These are phyloP conservation scores for Pyricularia grisea DNA, from an alignment of 2,329 filamentous ascomycete species.

Conservation along the genomic window DNA sequence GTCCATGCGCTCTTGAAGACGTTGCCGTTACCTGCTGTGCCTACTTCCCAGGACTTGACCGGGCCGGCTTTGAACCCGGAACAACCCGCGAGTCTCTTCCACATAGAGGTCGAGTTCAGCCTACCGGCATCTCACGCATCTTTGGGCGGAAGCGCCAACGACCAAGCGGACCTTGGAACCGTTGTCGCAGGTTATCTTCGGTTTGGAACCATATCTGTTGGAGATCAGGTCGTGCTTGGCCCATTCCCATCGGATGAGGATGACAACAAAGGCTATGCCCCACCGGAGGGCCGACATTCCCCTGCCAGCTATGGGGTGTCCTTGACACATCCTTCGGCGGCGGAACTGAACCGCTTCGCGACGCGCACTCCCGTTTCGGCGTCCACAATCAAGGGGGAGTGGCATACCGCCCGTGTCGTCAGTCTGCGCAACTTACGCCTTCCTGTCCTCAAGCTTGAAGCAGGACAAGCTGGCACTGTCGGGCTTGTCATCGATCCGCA, in stretches of 20 bases:
- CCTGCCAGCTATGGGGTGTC: constrained; percentile 39
- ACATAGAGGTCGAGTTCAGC: constrained; percentile 84
- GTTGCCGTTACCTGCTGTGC: constrained; percentile 57
- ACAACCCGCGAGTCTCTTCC: constrained; percentile 61
- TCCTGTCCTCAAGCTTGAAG: constrained; percentile 64
- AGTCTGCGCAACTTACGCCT: constrained; percentile 84
- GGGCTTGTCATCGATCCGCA: constrained; percentile 56
- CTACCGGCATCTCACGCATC: constrained; percentile 54
- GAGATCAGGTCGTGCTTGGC: constrained; percentile 69
- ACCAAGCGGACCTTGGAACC: constrained; percentile 43
- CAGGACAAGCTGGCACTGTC: constrained; percentile 83
- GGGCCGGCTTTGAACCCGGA: constrained; percentile 47
- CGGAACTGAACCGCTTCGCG: constrained; percentile 42
- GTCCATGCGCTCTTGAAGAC: constrained; percentile 72
- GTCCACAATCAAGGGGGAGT: constrained; percentile 52
- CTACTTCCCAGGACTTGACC: constrained; percentile 44
- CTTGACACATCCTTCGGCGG: constrained; percentile 41
- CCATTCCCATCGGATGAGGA: constrained; percentile 56
- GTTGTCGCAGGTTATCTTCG: constrained; percentile 79
- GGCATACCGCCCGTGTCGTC: constrained; percentile 71
- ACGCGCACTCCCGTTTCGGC: constrained; percentile 42
- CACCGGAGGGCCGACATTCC: constrained; percentile 34
- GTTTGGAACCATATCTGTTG: constrained; percentile 68
- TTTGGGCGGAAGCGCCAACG: constrained; percentile 27
- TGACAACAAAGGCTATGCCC: constrained; percentile 30